Evolutionary conservation across 495 filamentous ascomycete genomes (phyloP), one percentile per base, ranked within the genome.

Genomic region (Ascodesmis nigricans): DNA sequence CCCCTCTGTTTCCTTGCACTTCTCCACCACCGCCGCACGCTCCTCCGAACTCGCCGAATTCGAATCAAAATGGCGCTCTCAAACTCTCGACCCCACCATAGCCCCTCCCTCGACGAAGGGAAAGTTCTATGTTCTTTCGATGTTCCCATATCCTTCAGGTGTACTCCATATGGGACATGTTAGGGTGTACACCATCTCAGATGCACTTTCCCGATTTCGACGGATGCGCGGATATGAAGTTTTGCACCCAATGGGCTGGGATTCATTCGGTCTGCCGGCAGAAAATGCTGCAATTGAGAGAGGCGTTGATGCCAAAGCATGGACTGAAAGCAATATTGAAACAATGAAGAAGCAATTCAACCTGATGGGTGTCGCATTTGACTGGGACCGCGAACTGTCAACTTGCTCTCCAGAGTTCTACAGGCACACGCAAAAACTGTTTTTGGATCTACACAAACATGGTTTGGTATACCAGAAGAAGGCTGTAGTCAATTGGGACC

Each of bases 231-330:
- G 81, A 2, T 60, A 70, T 49, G 56, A 76, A 33, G 80, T 91
- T 20, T 51, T 90, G 15, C 67, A 87, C 33, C 81, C 81, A 18
- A 90, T 91, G 69, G 81, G 79, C 2, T 91, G 81, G 81, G 81
- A 91, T 61, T 79, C 78, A 13, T 90, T 91, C 51, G 81, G 81
- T 2, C 58, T 91, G 26, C 81, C 81, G 5, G 81, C 81, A 22
- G 81, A 91, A 57, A 91, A 91, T 57, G 81, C 81, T 11, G 81
- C 81, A n/a, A 83, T 91, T 39, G 78, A 90, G 56, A 59, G 73
- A 33, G 76, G 78, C 22, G 60, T 84, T 39, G 65, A 79, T 53
- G 78, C 81, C 4, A 73, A 67, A 8, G 58, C 56, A 0, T 91
- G 81, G 81, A 91, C 81, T 13, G 62, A 60, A 46, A 50, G 61